A percentile compares a stretch with the other conserved stretches of the same genome.
phyloP scores from a whole-genome alignment of 352 stramenopile genomes.

The Phytophthora sp. region DNA sequence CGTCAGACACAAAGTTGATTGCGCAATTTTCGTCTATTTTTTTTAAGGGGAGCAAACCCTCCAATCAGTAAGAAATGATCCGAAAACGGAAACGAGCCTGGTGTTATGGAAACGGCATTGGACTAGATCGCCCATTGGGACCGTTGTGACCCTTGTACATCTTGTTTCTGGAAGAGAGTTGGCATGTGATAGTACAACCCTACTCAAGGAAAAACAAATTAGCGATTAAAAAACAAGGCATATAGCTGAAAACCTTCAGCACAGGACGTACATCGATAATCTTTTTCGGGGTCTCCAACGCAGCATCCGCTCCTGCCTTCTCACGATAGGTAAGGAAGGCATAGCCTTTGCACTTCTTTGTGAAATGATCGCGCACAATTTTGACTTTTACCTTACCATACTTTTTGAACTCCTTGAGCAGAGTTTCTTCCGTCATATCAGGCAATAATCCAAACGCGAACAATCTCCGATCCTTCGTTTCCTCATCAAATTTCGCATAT shows the following conservation, averaged over 20 bases:
- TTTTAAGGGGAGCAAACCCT: no score
- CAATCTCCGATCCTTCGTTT: slow-evolving; percentile 61
- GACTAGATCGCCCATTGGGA: no score
- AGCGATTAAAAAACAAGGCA: not conserved
- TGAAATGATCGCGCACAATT: slow-evolving; percentile 57
- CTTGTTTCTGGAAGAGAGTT: not conserved
- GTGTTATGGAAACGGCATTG: no score
- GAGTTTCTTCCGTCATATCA: slow-evolving; percentile 58
- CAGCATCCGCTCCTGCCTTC: slow-evolving; percentile 44
- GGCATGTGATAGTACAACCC: not conserved
- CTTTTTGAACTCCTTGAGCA: slow-evolving; percentile 64
- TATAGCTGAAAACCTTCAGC: not conserved
- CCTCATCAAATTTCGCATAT: not conserved
- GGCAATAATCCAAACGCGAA: slow-evolving; percentile 66
- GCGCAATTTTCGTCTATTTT: no score
- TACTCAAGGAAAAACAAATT: not conserved
- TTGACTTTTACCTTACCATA: slow-evolving; percentile 66
- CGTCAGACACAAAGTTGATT: no score
- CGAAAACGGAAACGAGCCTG: no score
- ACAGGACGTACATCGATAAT: slow-evolving; percentile 64
- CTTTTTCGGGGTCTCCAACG: slow-evolving; percentile 69
- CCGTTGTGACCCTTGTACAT: not conserved
- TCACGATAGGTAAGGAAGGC: slow-evolving; percentile 71
- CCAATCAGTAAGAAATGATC: no score
- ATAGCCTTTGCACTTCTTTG: slow-evolving; percentile 73